Base-by-base conservation (phyloP, 73 alveolate genomes). In the Paramecium caudatum region DNA sequence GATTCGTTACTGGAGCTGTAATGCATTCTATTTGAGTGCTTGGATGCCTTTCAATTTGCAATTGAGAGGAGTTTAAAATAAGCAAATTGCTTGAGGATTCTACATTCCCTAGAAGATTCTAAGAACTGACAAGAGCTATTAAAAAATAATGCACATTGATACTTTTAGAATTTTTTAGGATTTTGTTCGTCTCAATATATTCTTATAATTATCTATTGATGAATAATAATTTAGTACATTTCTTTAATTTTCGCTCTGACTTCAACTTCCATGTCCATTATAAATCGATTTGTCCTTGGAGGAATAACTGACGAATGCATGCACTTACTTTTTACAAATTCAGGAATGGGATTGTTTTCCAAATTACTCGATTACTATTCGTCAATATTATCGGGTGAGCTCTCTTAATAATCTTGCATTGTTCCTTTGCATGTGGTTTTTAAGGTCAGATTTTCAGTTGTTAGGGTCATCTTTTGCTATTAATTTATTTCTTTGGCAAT, bases 291-390 rank as follows among this genome's bases (percentile, higher is more conserved):
- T 65, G 27, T 49, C 25, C 83, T 65, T 10, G 0, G 7, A 13
- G 47, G 47, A 33, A 65, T 27, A 30, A 65, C 39, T 9, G 15
- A 33, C 17, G 32, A 33, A 65, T 65, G 83, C 2, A 23, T 27
- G 23, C 30, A 55, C 30, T 55, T 55, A 55, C 30, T 55, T 55
- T 55, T 10, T 37, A 55, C 80, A 55, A 55, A 55, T 55, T 37
- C 80, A 27, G 80, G 80, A 27, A 55, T 21, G 23, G 80, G 80
- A 25, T 55, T 55, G 46, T 55, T 55, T 55, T 55, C 80, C 17
- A 55, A 55, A 55, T 55, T 55, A 55, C 80, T 55, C n/a, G 80
- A 55, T 55, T 55, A 55, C 23, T 55, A 27, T 43, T 55, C 80
- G 15, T 55, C 80, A 16, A 55, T 1, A 37, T 27, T 55, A 27